Evolutionary conservation across 2,329 filamentous ascomycete species (phyloP).

Genomic region (Phaeoacremonium minimum): DNA sequence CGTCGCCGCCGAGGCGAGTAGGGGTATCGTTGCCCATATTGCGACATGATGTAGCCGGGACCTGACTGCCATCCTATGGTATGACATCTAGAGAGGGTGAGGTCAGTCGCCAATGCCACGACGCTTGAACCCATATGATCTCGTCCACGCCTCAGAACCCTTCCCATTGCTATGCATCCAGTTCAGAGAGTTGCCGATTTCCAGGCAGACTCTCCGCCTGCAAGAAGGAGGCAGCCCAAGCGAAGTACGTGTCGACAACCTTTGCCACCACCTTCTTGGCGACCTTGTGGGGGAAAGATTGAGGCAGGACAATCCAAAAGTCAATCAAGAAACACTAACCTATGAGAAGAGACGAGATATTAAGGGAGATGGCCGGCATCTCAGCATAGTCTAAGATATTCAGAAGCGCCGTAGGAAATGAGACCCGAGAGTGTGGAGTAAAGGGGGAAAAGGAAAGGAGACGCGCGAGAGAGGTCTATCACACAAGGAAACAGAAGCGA

Average conservation of each 20-base stretch:
- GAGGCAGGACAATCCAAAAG: conserved; percentile 8
- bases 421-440: conserved; percentile 17
- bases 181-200: neutral
- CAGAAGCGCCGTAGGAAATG: conserved; percentile 20
- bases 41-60: conserved; percentile 20
- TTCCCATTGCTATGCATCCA: neutral
- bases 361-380: conserved; percentile 25
- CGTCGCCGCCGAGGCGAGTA: conserved; percentile 16
- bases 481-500: conserved; percentile 3
- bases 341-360: conserved; percentile 20
- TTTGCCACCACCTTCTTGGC: neutral
- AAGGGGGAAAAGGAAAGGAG: conserved; percentile 16
- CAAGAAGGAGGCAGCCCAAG: neutral
- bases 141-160: neutral
- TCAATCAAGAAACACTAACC: conserved; percentile 18
- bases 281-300: conserved; percentile 6
- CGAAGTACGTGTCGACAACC: too few species aligned
- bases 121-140: too few species aligned
- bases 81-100: conserved; percentile 34
- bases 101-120: too few species aligned
- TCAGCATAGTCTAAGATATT: conserved; percentile 19
- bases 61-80: conserved; percentile 36
- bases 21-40: conserved; percentile 24
- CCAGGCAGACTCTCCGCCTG: too few species aligned
- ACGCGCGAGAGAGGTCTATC: conserved; percentile 5